Base-by-base conservation (phyloP, 192 early-diverging fungal species). In the Dissophora globulifera region DNA sequence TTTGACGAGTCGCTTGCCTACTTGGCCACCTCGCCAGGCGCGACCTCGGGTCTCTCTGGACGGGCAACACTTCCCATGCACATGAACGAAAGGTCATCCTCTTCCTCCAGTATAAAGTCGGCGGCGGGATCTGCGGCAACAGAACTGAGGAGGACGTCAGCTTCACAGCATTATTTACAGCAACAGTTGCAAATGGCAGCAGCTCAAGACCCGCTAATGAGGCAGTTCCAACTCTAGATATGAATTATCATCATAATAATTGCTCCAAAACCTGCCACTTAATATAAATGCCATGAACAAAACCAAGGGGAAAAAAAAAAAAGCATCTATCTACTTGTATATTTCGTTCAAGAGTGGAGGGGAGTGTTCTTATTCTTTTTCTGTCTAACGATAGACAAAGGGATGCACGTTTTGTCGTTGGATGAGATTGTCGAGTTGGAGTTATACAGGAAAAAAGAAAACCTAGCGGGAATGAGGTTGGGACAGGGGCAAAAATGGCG, bases 331-430 rank as follows among this genome's bases (percentile, higher is more conserved):
- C n/a, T n/a, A n/a, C n/a, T n/a, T n/a, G n/a, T n/a, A n/a, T n/a
- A n/a, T n/a, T n/a, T n/a, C n/a, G n/a, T n/a, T 29, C 57, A 46
- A 59, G 43, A 59, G 57, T 59, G 29, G 57, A 59, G 43, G 57
- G 56, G 41, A 16, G 54, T 56, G 53, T 56, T 8, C 1, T 20
- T 19, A 51, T 7, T 1, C 30, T 51, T 51, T 51, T 51, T 51
- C 10, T 25, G 25, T 30, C n/a, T 51, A 20, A 9, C 15, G 46
- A 48, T 40, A 7, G 38, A 40, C n/a, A n/a, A n/a, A n/a, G n/a
- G n/a, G 35, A 13, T 38, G 43, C n/a, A 45, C 12, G 17, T n/a
- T 17, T 17, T 6, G 43, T 45, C 43, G n/a, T n/a, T 45, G 43
- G 43, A 45, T 9, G 43, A n/a, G 43, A 9, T 4, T n/a, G n/a